These are phyloP conservation scores for Solanum ossicruentum DNA, from an alignment of 257 asterid species.

Conservation along the genomic window DNA sequence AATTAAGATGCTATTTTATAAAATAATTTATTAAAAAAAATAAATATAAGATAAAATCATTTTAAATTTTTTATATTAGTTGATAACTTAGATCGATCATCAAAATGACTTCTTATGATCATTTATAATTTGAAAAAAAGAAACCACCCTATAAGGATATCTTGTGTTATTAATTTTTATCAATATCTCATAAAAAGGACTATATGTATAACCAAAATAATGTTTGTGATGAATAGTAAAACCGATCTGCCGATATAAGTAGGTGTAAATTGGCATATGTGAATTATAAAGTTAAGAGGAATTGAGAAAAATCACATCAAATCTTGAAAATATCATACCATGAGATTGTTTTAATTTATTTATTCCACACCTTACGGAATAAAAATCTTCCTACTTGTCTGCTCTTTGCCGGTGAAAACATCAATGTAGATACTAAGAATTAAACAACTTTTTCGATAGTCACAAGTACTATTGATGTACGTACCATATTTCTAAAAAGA, in stretches of 20 bases:
- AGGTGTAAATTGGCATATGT: neutral
- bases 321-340: neutral
- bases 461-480: neutral
- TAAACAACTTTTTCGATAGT: constrained; percentile 4
- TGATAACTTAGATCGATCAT: neutral
- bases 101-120: neutral
- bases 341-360: neutral
- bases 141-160: neutral
- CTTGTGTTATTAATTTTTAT: neutral
- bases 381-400: neutral
- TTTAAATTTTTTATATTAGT: neutral
- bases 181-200: neutral
- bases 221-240: neutral
- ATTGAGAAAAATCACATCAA: neutral
- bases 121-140: neutral
- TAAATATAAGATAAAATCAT: neutral
- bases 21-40: neutral
- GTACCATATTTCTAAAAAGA: neutral
- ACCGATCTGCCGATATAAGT: neutral
- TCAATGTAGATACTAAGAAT: neutral
- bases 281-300: neutral
- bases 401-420: neutral
- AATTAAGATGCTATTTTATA: neutral
- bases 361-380: neutral
- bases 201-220: neutral